phyloP scores from a whole-genome alignment of 1,284 basidiomycete species.

The Caloboletus firmus region DNA sequence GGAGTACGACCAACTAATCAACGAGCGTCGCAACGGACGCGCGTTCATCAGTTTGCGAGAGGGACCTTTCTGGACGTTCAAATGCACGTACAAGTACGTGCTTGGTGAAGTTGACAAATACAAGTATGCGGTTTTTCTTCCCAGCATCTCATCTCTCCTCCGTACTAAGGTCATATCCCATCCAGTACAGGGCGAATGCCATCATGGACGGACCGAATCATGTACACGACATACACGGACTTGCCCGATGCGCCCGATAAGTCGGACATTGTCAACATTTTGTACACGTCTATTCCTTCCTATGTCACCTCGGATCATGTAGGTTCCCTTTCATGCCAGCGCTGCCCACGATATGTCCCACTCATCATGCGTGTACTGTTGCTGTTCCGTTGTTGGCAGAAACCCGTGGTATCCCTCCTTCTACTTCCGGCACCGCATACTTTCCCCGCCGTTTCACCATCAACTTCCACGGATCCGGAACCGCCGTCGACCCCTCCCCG shows the following conservation, averaged over 20 bases:
- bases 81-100: conserved; percentile 86
- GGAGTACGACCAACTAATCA: conserved; percentile 74
- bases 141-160: not conserved
- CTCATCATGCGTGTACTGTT: not conserved
- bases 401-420: conserved; percentile 53
- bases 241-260: conserved; percentile 49
- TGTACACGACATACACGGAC: conserved; percentile 83
- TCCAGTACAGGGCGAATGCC: conserved; percentile 73
- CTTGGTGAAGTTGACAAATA: conserved; percentile 80
- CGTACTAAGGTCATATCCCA: not conserved
- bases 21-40: conserved; percentile 61
- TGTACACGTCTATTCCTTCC: conserved; percentile 75
- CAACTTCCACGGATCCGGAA: conserved; percentile 4
- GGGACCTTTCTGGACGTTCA: conserved; percentile 82
- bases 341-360: not conserved
- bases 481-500: conserved; percentile 35
- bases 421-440: conserved; percentile 15
- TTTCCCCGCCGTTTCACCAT: conserved; percentile 8
- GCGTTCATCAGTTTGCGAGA: conserved; percentile 76
- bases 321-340: conserved; percentile 26
- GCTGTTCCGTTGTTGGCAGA: conserved; percentile 12
- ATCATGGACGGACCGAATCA: conserved; percentile 93
- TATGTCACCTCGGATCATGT: conserved; percentile 79
- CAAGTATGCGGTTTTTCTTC: conserved; percentile 46
- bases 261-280: conserved; percentile 59